Conservation (phyloP, 257 asterid species). For the Nyctanthes arbortristis region DNA sequence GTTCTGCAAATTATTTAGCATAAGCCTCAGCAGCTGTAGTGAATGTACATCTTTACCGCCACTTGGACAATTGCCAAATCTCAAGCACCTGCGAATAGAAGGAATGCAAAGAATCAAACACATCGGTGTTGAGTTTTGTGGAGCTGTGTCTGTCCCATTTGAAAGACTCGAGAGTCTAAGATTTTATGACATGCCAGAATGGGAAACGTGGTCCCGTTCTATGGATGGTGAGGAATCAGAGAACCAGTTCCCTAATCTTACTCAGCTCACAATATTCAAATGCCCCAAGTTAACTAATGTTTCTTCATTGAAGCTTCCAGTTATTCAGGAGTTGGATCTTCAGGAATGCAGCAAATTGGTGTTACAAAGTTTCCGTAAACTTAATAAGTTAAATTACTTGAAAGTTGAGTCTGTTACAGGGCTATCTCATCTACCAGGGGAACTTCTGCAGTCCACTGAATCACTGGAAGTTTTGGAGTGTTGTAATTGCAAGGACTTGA, state of each 20-base stretch:
- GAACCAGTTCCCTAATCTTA: conserved; percentile 49
- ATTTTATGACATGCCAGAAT: conserved; percentile 59
- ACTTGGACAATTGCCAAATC: conserved; percentile 55
- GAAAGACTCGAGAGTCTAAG: conserved; percentile 55
- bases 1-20: conserved; percentile 39
- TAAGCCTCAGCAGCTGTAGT: conserved; percentile 42
- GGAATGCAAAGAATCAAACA: conserved; percentile 49
- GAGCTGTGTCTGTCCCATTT: conserved; percentile 41
- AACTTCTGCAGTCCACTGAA: conserved; percentile 37
- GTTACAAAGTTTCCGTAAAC: conserved; percentile 45
- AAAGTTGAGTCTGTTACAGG: conserved; percentile 56
- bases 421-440: conserved; percentile 45
- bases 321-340: conserved; percentile 47
- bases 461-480: conserved; percentile 64
- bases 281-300: conserved; percentile 49
- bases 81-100: conserved; percentile 52
- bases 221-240: conserved; percentile 18
- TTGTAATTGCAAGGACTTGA: conserved; percentile 54
- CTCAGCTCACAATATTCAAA: conserved; percentile 53
- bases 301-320: conserved; percentile 51
- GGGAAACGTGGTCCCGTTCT: conserved; percentile 59
- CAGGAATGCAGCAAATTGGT: conserved; percentile 51
- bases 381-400: conserved; percentile 43
- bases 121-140: conserved; percentile 55
- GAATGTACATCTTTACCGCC: conserved; percentile 59